These are phyloP conservation scores for Herpetospermum pedunculosum DNA, from an alignment of 306 rosid species.

Conservation along the genomic window DNA sequence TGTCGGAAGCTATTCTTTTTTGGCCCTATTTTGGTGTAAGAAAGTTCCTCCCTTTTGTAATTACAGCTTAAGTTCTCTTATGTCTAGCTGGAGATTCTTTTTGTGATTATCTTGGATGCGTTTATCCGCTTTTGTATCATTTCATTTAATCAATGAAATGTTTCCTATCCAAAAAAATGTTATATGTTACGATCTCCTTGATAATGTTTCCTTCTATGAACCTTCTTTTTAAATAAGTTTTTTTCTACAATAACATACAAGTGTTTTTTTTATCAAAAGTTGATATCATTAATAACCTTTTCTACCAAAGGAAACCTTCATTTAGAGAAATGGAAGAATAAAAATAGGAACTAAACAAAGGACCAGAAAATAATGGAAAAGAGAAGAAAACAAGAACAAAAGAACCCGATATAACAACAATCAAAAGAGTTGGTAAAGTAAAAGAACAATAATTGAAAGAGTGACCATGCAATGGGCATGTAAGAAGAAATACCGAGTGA, in stretches of 20 bases:
- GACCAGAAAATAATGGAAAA: background rate
- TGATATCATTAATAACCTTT: background rate
- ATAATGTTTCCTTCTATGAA: background rate
- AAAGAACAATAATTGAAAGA: background rate
- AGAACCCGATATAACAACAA: background rate
- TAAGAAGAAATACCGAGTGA: constrained; percentile 36
- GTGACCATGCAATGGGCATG: background rate
- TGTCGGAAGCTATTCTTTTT: no score
- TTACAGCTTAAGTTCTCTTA: background rate
- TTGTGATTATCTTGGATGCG: no score
- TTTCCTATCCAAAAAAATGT: background rate
- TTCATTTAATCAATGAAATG: background rate
- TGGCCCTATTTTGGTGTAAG: background rate
- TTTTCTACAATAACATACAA: background rate
- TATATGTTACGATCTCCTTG: background rate
- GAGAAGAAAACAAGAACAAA: background rate
- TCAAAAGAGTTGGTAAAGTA: background rate
- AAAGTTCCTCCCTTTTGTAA: background rate
- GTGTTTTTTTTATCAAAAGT: background rate
- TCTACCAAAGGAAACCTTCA: background rate
- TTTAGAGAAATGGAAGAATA: background rate
- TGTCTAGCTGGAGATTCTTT: background rate
- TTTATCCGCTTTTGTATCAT: background rate
- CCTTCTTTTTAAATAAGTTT: background rate
- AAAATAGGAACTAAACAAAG: background rate